Percentiles rank a stretch among this genome's conserved stretches.
phyloP scores from a whole-genome alignment of 768 basidiomycete genomes.

The Termitomyces sp. region DNA sequence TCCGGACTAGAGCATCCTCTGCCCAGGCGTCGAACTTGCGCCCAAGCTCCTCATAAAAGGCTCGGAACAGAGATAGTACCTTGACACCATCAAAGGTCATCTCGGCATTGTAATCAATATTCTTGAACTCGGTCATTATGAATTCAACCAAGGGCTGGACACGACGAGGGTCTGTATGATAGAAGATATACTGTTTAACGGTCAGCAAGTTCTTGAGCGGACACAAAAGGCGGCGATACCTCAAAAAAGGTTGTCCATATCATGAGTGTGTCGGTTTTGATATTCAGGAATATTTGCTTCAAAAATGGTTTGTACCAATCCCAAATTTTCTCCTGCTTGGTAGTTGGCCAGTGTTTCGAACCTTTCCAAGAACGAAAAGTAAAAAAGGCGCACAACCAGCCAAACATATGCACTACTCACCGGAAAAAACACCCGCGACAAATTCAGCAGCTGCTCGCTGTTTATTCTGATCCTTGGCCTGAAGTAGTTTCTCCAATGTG shows the following conservation, averaged over 20 bases:
- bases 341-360: slow-evolving; percentile 82
- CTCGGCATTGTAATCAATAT: slow-evolving; percentile 76
- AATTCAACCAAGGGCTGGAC: slow-evolving; percentile 77
- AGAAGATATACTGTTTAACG: slow-evolving; percentile 61
- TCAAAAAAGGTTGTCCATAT: slow-evolving; percentile 81
- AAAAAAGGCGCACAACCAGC: background rate
- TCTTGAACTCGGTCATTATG: slow-evolving; percentile 57
- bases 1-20: slow-evolving; percentile 59
- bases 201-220: slow-evolving; percentile 2
- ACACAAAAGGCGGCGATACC: slow-evolving; percentile 31
- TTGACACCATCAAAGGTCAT: slow-evolving; percentile 81
- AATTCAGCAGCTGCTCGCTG: slow-evolving; percentile 87
- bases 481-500: slow-evolving; percentile 58
- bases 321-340: slow-evolving; percentile 71
- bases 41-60: slow-evolving; percentile 69
- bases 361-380: slow-evolving; percentile 36
- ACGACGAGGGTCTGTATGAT: slow-evolving; percentile 79
- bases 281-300: slow-evolving; percentile 59
- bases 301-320: slow-evolving; percentile 74
- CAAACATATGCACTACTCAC: slow-evolving; percentile 24
- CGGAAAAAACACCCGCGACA: slow-evolving; percentile 67
- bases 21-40: slow-evolving; percentile 84
- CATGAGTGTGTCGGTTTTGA: slow-evolving; percentile 78
- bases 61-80: slow-evolving; percentile 61
- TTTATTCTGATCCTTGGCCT: slow-evolving; percentile 78